Evolutionary conservation across 2,329 filamentous ascomycete species (phyloP).

Genomic region (Fusarium pininemorale): DNA sequence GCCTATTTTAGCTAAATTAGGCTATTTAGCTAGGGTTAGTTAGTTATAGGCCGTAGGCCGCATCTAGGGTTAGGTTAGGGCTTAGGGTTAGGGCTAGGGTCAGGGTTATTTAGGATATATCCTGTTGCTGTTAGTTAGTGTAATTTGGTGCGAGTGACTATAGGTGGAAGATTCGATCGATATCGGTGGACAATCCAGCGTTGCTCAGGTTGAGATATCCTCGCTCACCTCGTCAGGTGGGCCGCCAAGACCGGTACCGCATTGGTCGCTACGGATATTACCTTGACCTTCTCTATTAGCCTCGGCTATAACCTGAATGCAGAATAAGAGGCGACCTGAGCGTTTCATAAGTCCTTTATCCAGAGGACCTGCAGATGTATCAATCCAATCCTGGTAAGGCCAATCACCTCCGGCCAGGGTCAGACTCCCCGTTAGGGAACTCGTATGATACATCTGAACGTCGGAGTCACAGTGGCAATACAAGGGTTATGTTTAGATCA

Average conservation of each 20-base stretch:
- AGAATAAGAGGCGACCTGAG: background rate
- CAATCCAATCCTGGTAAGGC: background rate
- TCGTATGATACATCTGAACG: background rate
- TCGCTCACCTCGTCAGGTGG: background rate
- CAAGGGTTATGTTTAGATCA: background rate
- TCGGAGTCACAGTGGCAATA: slow-evolving; percentile 3
- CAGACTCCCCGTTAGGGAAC: background rate
- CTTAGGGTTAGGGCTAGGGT: too few relatives aligned
- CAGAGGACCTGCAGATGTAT: background rate
- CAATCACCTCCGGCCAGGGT: background rate
- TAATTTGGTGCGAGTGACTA: too few relatives aligned
- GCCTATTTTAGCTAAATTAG: too few relatives aligned
- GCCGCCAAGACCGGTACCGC: background rate
- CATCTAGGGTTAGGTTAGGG: too few relatives aligned
- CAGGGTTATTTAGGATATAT: too few relatives aligned
- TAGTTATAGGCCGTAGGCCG: too few relatives aligned
- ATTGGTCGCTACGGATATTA: background rate
- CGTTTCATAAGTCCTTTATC: background rate
- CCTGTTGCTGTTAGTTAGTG: too few relatives aligned
- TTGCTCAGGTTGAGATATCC: background rate
- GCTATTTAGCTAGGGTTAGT: too few relatives aligned
- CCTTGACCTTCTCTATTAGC: background rate
- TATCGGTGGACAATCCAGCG: too few relatives aligned
- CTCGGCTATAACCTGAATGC: background rate
- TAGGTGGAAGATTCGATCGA: too few relatives aligned